Base-by-base conservation (phyloP, 1,284 basidiomycete species). In the Boletellus deceptivus region DNA sequence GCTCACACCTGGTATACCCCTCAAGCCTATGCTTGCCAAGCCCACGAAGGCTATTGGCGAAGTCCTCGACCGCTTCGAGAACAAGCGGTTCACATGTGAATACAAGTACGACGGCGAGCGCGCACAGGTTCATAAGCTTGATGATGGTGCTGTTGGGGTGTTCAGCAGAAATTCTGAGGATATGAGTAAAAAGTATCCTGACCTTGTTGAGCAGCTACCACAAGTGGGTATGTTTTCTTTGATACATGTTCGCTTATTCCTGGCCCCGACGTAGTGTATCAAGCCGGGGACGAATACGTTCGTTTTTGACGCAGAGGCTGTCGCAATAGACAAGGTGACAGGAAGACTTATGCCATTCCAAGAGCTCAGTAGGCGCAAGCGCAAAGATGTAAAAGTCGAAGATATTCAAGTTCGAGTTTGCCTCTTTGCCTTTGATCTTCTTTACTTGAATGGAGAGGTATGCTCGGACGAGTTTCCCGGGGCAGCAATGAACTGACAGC, bases 21-120 rank as follows among this genome's bases (percentile, higher is more conserved):
- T 99, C 38, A 99, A 99, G 66, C 97, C 97, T 7, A 99, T 99
- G 97, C 77, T 99, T 47, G 97, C 97, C n/a, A 99, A 98, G 72
- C 97, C 97, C 3, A 99, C 97, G 0, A 99, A 99, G 70, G 96
- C 96, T 0, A 98, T 99, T 59, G 87, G 90, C n/a, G 97, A 99
- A 71, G 96, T 99, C 6, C 80, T 99, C 18, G 96, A 99, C 72
- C 79, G 95, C 44, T 99, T 99, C 64, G 97, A 99, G 70, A 87
- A 86, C 62, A 94, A 95, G 70, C 82, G 82, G 43, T 99, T 99
- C 69, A 98, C 97, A 5, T 99, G 96, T 73, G 97, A 99, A 74
- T 99, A 98, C 75, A 99, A 99, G 72, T 99, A 99, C 64, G 97
- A 99, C 60, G 97, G 97, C 9, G 97, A 99, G 71, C 86, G 97